Evolutionary conservation across 108 stramenopile genomes (phyloP).

Genomic region (Fragilaria radians): DNA sequence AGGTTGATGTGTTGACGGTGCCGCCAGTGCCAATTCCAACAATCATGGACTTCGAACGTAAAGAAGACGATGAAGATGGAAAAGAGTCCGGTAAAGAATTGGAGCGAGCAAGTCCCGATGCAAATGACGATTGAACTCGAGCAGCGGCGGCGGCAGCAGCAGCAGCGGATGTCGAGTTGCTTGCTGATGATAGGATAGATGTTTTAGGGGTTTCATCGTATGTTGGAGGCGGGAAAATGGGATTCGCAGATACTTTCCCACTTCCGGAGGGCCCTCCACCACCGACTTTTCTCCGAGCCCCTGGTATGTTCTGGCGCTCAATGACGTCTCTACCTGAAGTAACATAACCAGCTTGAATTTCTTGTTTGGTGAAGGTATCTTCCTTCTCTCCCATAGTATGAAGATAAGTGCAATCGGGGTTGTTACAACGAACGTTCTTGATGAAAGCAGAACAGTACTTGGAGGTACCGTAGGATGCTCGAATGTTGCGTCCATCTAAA

Average conservation of each 20-base stretch:
- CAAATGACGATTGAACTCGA: background rate
- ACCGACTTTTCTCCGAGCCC: conserved; percentile 50
- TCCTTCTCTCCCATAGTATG: conserved; percentile 96
- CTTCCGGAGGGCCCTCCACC: conserved; percentile 84
- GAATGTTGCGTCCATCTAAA: conserved; percentile 84
- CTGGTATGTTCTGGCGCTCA: conserved; percentile 72
- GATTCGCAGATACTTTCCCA: conserved; percentile 53
- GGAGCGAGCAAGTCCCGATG: conserved; percentile 8
- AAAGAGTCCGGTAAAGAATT: background rate
- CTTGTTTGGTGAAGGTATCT: conserved; percentile 90
- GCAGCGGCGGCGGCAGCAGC: conserved; percentile 23
- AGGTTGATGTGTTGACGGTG: conserved; percentile 1
- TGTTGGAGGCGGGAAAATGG: conserved; percentile 79
- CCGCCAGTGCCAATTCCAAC: conserved; percentile 3
- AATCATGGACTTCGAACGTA: conserved; percentile 3
- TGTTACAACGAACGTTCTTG: conserved; percentile 93
- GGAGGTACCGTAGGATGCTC: conserved; percentile 96
- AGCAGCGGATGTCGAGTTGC: conserved; percentile 11
- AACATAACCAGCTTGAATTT: conserved; percentile 90
- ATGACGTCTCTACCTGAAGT: conserved; percentile 83
- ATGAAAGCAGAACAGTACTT: conserved; percentile 99
- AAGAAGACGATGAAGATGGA: too few species aligned
- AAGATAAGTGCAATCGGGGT: conserved; percentile 97
- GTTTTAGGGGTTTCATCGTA: conserved; percentile 69
- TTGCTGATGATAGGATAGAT: conserved; percentile 25